These are phyloP conservation scores for Purshia tridentata DNA, from an alignment of 306 rosid genomes.

Conservation along the genomic window DNA sequence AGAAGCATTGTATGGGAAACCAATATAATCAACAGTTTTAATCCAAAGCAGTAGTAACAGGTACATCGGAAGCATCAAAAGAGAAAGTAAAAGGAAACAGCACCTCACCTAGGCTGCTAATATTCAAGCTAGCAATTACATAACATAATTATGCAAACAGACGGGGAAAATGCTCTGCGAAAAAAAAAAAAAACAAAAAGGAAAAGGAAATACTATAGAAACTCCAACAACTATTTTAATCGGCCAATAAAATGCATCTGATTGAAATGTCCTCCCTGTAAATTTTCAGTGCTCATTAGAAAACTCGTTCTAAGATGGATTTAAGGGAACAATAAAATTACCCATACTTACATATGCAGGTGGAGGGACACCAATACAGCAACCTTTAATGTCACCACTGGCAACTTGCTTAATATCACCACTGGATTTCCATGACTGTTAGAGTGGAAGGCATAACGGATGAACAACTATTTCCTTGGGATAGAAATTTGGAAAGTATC, in stretches of 20 bases:
- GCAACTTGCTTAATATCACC: neutral
- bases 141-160: too few relatives aligned
- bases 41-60: conserved; percentile 13
- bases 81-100: conserved; percentile 7
- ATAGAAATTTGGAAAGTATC: neutral
- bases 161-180: too few relatives aligned
- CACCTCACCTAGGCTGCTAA: conserved; percentile 39
- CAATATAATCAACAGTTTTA: conserved; percentile 14
- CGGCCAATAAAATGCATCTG: too few relatives aligned
- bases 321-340: too few relatives aligned
- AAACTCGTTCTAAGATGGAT: too few relatives aligned
- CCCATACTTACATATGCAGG: neutral
- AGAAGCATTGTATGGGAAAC: conserved; percentile 14
- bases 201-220: too few relatives aligned
- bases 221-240: too few relatives aligned
- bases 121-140: neutral
- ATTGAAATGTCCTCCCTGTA: too few relatives aligned
- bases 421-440: neutral
- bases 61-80: conserved; percentile 15
- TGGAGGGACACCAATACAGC: neutral
- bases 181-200: too few relatives aligned
- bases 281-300: too few relatives aligned
- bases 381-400: neutral
- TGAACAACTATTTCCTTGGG: neutral
- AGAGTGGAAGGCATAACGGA: neutral